Conservation (phyloP, 257 asterid genomes). For the Scutellaria barbata region DNA sequence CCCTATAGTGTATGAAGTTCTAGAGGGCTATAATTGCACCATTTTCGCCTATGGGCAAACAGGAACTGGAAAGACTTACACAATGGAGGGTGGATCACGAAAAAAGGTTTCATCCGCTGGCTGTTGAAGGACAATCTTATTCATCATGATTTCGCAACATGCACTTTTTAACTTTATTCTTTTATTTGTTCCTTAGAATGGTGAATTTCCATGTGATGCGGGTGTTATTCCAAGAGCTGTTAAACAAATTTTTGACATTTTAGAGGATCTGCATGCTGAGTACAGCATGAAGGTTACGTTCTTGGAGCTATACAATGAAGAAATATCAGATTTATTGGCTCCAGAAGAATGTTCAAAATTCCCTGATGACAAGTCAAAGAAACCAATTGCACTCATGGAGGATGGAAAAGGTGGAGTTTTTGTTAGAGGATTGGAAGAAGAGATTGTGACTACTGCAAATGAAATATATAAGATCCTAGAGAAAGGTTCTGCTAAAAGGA, state of each 20-base stretch:
- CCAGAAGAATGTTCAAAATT: conserved; percentile 78
- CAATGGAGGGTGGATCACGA: conserved; percentile 99
- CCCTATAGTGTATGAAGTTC: conserved; percentile 90
- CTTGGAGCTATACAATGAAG: conserved; percentile 94
- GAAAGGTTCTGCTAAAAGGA: conserved; percentile 98
- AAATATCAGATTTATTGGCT: conserved; percentile 93
- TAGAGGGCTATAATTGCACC: conserved; percentile 98
- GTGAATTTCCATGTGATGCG: conserved; percentile 96
- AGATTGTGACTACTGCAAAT: conserved; percentile 88
- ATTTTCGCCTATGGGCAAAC: conserved; percentile 99
- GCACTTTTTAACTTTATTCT: conserved; percentile 6
- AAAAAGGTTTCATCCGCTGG: conserved; percentile 63
- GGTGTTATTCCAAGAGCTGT: conserved; percentile 99
- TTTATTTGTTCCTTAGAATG: conserved; percentile 61
- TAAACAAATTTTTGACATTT: conserved; percentile 82
- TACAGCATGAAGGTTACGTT: conserved; percentile 94
- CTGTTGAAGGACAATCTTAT: conserved; percentile 22
- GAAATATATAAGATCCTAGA: conserved; percentile 90
- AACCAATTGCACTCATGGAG: conserved; percentile 97
- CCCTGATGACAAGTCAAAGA: conserved; percentile 85
- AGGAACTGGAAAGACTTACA: conserved; percentile 97
- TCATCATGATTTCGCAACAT: conserved; percentile 19
- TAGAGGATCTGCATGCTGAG: conserved; percentile 93
- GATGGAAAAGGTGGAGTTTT: conserved; percentile 98
- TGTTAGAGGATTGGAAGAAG: conserved; percentile 98